These are phyloP conservation scores for Fusarium secorum DNA, from an alignment of 2,329 filamentous ascomycete genomes.

Conservation along the genomic window DNA sequence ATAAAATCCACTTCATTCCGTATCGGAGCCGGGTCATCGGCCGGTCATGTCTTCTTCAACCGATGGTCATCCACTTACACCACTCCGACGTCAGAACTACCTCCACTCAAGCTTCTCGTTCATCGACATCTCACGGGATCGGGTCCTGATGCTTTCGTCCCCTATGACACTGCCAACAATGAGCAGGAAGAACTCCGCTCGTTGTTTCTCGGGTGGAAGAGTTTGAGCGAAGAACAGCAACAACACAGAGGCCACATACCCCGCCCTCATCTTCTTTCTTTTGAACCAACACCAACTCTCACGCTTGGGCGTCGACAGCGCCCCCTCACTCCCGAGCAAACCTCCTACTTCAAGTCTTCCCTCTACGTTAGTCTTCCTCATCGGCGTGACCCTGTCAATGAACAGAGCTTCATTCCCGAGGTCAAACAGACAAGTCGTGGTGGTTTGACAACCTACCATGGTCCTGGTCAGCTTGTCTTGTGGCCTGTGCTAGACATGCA, in stretches of 20 bases:
- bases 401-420: constrained; percentile 56
- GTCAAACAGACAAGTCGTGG: constrained; percentile 80
- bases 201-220: constrained; percentile 48
- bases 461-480: constrained; percentile 89
- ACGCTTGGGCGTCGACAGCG: constrained; percentile 86
- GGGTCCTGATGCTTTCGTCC: constrained; percentile 34
- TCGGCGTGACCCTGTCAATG: constrained; percentile 42
- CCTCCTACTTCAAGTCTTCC: constrained; percentile 53
- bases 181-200: constrained; percentile 48
- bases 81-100: neutral
- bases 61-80: constrained; percentile 19
- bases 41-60: neutral
- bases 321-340: constrained; percentile 56
- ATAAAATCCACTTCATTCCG: constrained; percentile 23
- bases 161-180: constrained; percentile 45
- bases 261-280: constrained; percentile 78
- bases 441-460: constrained; percentile 93
- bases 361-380: constrained; percentile 45
- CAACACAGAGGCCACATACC: constrained; percentile 52
- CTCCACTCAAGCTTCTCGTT: constrained; percentile 39
- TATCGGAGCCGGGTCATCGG: constrained; percentile 8
- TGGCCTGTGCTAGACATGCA: constrained; percentile 90
- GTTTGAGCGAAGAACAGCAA: constrained; percentile 29
- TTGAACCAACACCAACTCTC: constrained; percentile 83
- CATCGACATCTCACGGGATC: constrained; percentile 44